Conservation (phyloP, 164 flowering plant species). For the Brasenia schreberi region DNA sequence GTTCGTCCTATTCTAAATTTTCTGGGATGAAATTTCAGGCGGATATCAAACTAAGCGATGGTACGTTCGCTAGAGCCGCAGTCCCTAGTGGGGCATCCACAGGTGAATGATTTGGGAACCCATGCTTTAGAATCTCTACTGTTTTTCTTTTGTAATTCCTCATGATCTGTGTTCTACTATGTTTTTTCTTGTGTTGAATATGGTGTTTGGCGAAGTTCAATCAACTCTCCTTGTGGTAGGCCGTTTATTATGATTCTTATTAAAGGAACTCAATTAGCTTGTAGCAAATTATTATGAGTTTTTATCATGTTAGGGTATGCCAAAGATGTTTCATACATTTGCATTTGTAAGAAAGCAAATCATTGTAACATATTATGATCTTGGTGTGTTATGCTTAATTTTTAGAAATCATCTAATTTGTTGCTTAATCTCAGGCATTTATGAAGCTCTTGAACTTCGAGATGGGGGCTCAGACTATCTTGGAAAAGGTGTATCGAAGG, state of each 20-base stretch:
- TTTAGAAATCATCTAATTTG: no score
- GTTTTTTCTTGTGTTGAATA: background rate
- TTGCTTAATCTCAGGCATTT: conserved; percentile 17
- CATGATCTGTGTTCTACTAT: background rate
- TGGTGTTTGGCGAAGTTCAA: no score
- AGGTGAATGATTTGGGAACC: conserved; percentile 11
- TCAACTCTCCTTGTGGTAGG: no score
- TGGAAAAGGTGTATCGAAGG: conserved; percentile 56
- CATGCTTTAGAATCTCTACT: no score
- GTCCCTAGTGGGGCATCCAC: conserved; percentile 69
- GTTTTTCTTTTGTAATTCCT: background rate
- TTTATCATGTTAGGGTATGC: no score
- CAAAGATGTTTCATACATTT: background rate
- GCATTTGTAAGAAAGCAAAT: background rate
- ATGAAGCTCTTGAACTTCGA: conserved; percentile 45
- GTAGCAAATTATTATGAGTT: no score
- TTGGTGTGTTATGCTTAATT: background rate
- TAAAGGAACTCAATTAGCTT: no score
- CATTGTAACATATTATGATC: background rate
- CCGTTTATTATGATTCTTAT: no score
- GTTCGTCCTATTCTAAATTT: background rate
- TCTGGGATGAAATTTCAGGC: conserved; percentile 18
- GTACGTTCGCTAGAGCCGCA: conserved; percentile 44
- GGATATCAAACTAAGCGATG: conserved; percentile 29
- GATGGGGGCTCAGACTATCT: conserved; percentile 52